Percentiles rank a stretch among this genome's conserved stretches.
Conservation (phyloP, 192 early-diverging fungal genomes). For the Lunasporangiospora selenospora region DNA sequence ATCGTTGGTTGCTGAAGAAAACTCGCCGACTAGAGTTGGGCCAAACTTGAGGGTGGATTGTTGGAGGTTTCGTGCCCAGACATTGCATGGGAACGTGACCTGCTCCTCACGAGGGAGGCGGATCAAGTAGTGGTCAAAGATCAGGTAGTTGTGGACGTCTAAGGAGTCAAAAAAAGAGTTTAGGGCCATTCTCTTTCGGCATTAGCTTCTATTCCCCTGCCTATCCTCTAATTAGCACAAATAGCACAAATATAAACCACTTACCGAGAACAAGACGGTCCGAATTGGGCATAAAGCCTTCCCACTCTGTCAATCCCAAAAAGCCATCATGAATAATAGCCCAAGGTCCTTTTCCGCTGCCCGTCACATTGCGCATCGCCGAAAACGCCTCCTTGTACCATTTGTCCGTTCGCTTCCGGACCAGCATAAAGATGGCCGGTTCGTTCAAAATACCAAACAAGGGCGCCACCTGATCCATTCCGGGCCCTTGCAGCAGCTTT, state of each 20-base stretch:
- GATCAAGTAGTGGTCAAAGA: slow-evolving; percentile 55
- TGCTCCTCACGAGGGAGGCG: slow-evolving; percentile 12
- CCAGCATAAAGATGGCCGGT: slow-evolving; percentile 41
- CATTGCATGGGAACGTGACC: slow-evolving; percentile 38
- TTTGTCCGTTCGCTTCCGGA: slow-evolving; percentile 1
- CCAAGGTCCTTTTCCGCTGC: slow-evolving; percentile 39
- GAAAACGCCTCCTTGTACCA: slow-evolving; percentile 57
- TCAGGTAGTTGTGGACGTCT: slow-evolving; percentile 61
- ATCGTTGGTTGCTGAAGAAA: slow-evolving; percentile 74
- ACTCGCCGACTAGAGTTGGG: slow-evolving; percentile 77
- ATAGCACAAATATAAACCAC: not conserved
- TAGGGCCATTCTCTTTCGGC: no score
- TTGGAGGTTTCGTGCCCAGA: slow-evolving; percentile 31
- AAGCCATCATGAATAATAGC: slow-evolving; percentile 59
- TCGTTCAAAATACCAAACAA: slow-evolving; percentile 63
- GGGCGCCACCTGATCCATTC: slow-evolving; percentile 54
- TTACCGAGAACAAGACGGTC: slow-evolving; percentile 56
- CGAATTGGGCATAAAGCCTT: slow-evolving; percentile 51
- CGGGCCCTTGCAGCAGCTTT: slow-evolving; percentile 54
- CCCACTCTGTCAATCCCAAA: slow-evolving; percentile 48
- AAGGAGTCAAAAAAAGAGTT: not conserved
- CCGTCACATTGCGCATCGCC: slow-evolving; percentile 42
- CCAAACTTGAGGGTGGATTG: slow-evolving; percentile 46
- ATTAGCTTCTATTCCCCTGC: no score
- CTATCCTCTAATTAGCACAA: no score